Conservation (phyloP, 1,284 basidiomycete species). For the Ustilago lituana region DNA sequence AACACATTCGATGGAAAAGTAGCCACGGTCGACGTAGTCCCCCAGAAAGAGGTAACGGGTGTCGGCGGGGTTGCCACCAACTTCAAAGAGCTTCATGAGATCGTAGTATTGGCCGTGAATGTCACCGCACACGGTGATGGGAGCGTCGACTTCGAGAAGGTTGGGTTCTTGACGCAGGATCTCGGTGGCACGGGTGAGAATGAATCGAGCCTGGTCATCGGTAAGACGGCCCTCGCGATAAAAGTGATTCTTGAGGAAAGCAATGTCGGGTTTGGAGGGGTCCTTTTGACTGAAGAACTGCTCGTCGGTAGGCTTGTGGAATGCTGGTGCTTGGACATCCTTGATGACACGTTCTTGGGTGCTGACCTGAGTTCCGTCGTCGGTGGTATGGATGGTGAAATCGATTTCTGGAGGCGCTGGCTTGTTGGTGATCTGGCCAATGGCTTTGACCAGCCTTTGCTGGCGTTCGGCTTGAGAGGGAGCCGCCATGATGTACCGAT, state of each 20-base stretch:
- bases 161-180: conserved; percentile 85
- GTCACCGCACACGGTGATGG: conserved; percentile 76
- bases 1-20: conserved; percentile 67
- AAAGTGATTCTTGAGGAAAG: conserved; percentile 98
- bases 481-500: conserved; percentile 16
- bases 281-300: conserved; percentile 75
- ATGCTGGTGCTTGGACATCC: conserved; percentile 73
- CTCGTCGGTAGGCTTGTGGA: conserved; percentile 87
- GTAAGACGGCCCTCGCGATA: conserved; percentile 89
- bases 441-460: conserved; percentile 58
- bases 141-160: conserved; percentile 88
- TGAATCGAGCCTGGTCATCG: conserved; percentile 89
- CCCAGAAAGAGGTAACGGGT: conserved; percentile 67
- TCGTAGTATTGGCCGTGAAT: conserved; percentile 67
- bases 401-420: conserved; percentile 64
- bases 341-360: conserved; percentile 69
- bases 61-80: conserved; percentile 66
- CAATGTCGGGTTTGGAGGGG: conserved; percentile 74
- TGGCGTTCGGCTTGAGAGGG: conserved; percentile 29
- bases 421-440: conserved; percentile 62
- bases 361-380: conserved; percentile 68
- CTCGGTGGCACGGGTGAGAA: conserved; percentile 79
- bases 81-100: conserved; percentile 67
- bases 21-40: conserved; percentile 66
- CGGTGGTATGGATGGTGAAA: conserved; percentile 68